Conservation (phyloP, 768 basidiomycete species). For the Gloeopeniophorella convolvens region DNA sequence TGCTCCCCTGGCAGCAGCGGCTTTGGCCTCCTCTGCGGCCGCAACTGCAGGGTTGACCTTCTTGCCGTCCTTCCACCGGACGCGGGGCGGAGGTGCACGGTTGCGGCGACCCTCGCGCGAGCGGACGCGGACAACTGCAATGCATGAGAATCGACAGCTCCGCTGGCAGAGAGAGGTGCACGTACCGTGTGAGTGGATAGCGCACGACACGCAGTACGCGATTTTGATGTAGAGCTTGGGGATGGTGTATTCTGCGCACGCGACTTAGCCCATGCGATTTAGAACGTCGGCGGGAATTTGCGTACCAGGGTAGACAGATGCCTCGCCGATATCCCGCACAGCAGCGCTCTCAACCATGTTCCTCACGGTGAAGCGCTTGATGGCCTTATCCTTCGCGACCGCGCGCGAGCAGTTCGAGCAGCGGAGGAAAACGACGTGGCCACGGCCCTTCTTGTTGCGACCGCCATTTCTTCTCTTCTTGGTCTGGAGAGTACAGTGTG, state of each 20-base stretch:
- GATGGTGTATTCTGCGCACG: constrained; percentile 75
- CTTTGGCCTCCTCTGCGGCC: constrained; percentile 86
- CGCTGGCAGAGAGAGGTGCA: constrained; percentile 7
- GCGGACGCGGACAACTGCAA: constrained; percentile 91
- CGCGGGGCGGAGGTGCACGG: constrained; percentile 92
- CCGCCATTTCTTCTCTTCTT: constrained; percentile 99
- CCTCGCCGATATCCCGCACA: constrained; percentile 94
- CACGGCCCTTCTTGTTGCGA: constrained; percentile 99
- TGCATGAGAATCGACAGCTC: neutral
- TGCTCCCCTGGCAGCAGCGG: constrained; percentile 30
- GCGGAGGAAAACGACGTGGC: constrained; percentile 89
- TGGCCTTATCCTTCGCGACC: constrained; percentile 98
- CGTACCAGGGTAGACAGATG: constrained; percentile 85
- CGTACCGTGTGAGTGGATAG: constrained; percentile 97
- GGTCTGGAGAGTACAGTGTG: constrained; percentile 48
- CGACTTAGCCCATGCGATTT: neutral
- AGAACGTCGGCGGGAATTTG: constrained; percentile 12
- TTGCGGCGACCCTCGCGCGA: constrained; percentile 94
- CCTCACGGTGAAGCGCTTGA: constrained; percentile 98
- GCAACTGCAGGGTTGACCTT: constrained; percentile 95
- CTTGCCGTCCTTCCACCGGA: constrained; percentile 94
- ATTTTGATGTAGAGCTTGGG: constrained; percentile 99
- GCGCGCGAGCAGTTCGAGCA: constrained; percentile 99
- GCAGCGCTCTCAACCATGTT: constrained; percentile 99
- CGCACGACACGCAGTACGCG: constrained; percentile 97